Evolutionary conservation across 495 filamentous ascomycete species (phyloP), one percentile per base, ranked within the genome.

Genomic region (Aspergillus heteromorphus): DNA sequence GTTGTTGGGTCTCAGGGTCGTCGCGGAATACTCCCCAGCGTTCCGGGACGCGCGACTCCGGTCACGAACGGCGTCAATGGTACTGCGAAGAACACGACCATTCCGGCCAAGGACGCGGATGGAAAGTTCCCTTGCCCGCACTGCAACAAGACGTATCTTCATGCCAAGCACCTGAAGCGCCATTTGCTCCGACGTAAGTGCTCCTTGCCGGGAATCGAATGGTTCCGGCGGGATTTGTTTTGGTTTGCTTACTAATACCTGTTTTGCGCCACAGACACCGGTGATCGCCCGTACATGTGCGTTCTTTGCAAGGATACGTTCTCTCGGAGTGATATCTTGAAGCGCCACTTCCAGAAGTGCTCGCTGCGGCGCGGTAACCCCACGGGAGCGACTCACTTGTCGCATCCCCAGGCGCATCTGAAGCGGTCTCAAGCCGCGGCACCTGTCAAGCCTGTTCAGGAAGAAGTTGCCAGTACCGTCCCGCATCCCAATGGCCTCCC

Each of bases 281-380:
- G 93, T 61, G 91, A 95, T 67, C 87, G 93, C 49, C 93, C 93
- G 23, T 98, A 98, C 75, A 90, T 90, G 82, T 98, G 93, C 74
- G 86, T 91, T 56, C 80, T 98, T 40, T 98, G 93, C 76, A 87
- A 91, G 68, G 93, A 98, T 71, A 97, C 89, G n/a, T 98, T 98
- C 74, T 96, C 92, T 21, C 85, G 93, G 66, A 95, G 89, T 76
- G 93, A 98, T 69, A 98, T 98, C 59, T 75, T 98, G 67, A 98
- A 98, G 76, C 87, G 93, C 54, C 93, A 98, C 71, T 98, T 98
- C 70, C 89, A 95, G 67, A 98, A 98, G 73, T 98, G 93, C 73
- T 96, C 92, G 27, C 85, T 96, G 49, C 84, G 93, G 59, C 84
- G 93, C 59, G 93, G 93, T 42, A 97, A 97, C 74, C 92, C 92